Evolutionary conservation across 1,284 basidiomycete species (phyloP).

Genomic region (Anthracocystis walkeri): DNA sequence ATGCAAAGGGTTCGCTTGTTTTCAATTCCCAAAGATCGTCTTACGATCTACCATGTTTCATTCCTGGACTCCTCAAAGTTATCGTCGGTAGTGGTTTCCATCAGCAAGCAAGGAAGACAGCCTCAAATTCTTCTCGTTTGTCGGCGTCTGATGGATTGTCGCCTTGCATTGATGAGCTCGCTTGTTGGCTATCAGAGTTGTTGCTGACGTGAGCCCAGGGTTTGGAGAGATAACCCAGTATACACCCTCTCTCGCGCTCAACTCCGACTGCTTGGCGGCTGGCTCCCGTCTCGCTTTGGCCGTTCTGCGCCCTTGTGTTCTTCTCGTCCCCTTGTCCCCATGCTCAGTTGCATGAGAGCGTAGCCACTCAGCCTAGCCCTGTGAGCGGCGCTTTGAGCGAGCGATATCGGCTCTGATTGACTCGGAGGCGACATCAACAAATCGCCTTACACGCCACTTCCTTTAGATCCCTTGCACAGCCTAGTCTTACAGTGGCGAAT

Average conservation of each 20-base stretch:
- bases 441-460: too few relatives aligned
- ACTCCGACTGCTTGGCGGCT: not conserved
- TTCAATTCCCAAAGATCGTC: not conserved
- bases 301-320: too few relatives aligned
- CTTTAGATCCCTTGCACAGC: too few relatives aligned
- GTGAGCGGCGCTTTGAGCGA: too few relatives aligned
- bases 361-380: too few relatives aligned
- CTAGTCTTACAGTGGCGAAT: too few relatives aligned
- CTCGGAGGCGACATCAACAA: too few relatives aligned
- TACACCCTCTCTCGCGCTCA: not conserved
- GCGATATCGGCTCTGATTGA: too few relatives aligned
- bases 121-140: not conserved
- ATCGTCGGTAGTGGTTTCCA: not conserved
- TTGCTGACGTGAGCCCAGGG: not conserved
- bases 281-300: not conserved
- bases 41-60: not conserved
- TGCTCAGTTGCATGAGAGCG: too few relatives aligned
- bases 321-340: too few relatives aligned
- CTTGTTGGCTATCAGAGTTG: constrained; percentile 10
- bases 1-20: not conserved
- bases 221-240: not conserved
- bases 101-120: not conserved
- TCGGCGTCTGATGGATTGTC: constrained; percentile 15
- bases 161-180: constrained; percentile 27
- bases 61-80: not conserved